Evolutionary conservation across 768 basidiomycete species (phyloP), one percentile per base, ranked within the genome.

Genomic region (Mycena floridula): DNA sequence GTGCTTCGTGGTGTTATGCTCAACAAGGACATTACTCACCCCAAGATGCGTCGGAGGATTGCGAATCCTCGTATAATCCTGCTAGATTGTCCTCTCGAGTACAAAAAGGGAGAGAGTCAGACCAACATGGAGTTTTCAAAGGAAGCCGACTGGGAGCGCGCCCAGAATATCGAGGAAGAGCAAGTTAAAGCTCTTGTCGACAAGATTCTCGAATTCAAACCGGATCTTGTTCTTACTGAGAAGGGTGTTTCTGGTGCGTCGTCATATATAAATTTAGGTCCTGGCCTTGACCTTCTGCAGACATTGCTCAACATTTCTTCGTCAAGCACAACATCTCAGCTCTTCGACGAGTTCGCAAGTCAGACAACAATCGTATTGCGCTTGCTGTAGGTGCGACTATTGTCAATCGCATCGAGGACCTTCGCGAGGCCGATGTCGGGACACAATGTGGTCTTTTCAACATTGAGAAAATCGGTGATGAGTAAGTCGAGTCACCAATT

Each of bases 11-110:
- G 96, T 37, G 85, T 99, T 44, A 92, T 99, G 85, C 65, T 98
- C 55, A 99, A 98, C 79, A 98, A 99, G 74, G 96, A 98, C 60
- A 88, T 99, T 55, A 96, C 92, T 0, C 96, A 98, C 65, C 94
- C 96, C 8, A 83, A 89, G 54, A 99, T 98, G 96, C 72, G 95
- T 44, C 65, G 96, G 45, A 72, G 91, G 52, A 98, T 98, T 61
- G 77, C 73, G 49, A 88, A 90, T 52, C 96, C 95, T 3, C 68
- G 94, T 11, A 87, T 99, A 40, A 69, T 98, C 20, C 65, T 98
- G 30, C 68, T 98, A 30, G 93, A 96, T 62, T 98, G 94, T 62
- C 93, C 94, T 8, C 67, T 97, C 45, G 95, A 98, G 69, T 98
- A 99, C 71, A 99, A 98, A 71, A 98, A 98, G 73, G 95, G 95